phyloP scores from a whole-genome alignment of 495 filamentous ascomycete species.

The Neurospora cerealis region DNA sequence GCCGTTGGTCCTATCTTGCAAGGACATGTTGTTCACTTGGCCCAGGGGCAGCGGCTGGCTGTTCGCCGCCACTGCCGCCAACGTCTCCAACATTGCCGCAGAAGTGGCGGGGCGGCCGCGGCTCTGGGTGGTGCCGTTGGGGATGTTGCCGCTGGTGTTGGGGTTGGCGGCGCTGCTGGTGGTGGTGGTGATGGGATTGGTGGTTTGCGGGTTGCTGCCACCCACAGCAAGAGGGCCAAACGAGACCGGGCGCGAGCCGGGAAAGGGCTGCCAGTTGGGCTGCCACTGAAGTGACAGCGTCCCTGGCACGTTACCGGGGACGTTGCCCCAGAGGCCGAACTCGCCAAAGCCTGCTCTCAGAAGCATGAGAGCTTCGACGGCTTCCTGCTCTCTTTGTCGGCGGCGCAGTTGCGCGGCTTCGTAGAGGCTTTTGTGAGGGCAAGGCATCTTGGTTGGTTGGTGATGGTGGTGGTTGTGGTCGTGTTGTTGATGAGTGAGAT shows the following conservation, averaged over 20 bases:
- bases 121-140: neutral
- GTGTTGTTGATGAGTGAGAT: neutral
- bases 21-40: neutral
- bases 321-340: neutral
- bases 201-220: neutral
- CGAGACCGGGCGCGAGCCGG: neutral
- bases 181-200: neutral
- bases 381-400: neutral
- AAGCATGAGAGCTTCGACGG: neutral
- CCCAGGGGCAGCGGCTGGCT: neutral
- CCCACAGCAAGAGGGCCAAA: neutral
- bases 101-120: neutral
- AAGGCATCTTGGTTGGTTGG: neutral
- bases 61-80: neutral
- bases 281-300: neutral
- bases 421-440: neutral
- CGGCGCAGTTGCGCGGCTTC: neutral
- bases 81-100: neutral
- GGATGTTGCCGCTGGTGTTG: neutral
- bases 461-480: neutral
- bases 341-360: neutral
- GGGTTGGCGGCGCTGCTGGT: neutral
- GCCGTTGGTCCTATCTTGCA: neutral
- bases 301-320: neutral
- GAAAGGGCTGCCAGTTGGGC: neutral